These are phyloP conservation scores for Boletus pseudo-olivaceus DNA, from an alignment of 768 basidiomycete genomes.

Conservation along the genomic window DNA sequence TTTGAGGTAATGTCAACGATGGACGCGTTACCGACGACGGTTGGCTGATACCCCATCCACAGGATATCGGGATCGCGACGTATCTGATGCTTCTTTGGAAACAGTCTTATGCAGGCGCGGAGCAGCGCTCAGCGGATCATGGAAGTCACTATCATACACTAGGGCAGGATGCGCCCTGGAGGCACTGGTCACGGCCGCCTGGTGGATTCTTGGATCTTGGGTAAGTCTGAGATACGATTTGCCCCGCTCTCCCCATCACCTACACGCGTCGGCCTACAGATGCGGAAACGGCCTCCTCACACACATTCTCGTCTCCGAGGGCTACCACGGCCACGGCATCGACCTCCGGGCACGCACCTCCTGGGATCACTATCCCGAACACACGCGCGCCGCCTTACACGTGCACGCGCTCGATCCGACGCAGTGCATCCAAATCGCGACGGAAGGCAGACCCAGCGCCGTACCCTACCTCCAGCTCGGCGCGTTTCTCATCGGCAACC, in stretches of 20 bases:
- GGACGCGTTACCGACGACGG: neutral
- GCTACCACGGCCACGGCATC: slow-evolving; percentile 80
- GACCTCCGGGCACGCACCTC: slow-evolving; percentile 84
- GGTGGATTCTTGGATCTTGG: slow-evolving; percentile 91
- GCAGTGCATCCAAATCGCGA: neutral
- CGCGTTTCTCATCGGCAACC: slow-evolving; percentile 87
- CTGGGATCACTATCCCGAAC: slow-evolving; percentile 72
- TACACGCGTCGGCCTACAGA: slow-evolving; percentile 34
- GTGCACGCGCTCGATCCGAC: slow-evolving; percentile 71
- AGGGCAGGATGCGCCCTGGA: slow-evolving; percentile 48
- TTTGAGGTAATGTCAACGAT: slow-evolving; percentile 58
- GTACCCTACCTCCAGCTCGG: slow-evolving; percentile 39
- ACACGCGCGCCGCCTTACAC: slow-evolving; percentile 58
- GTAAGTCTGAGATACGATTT: slow-evolving; percentile 34
- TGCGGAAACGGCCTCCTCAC: slow-evolving; percentile 93
- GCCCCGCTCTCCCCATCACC: neutral
- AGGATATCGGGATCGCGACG: slow-evolving; percentile 95
- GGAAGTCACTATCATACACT: neutral
- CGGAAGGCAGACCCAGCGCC: neutral
- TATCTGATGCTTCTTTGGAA: slow-evolving; percentile 93
- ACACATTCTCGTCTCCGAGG: slow-evolving; percentile 80
- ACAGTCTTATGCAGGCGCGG: slow-evolving; percentile 45
- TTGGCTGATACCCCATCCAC: slow-evolving; percentile 1
- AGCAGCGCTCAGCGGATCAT: neutral
- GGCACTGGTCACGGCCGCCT: slow-evolving; percentile 70